Evolutionary conservation across 176 grass and related monocot genomes (phyloP).

Genomic region (Aegilops speltoides): DNA sequence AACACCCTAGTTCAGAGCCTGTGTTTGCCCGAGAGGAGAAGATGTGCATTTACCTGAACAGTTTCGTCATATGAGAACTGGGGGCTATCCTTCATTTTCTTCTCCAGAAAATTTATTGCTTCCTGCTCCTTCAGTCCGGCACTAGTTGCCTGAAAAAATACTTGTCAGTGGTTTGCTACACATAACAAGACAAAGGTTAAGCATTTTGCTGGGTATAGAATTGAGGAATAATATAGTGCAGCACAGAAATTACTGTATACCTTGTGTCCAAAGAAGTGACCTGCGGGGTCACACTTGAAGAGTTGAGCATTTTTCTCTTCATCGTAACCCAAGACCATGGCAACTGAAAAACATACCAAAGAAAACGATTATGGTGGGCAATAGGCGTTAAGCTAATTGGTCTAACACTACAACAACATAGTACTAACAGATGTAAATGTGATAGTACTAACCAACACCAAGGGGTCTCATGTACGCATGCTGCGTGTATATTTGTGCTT

Average conservation of each 20-base stretch:
- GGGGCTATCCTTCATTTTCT: slow-evolving; percentile 98
- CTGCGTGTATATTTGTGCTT: slow-evolving; percentile 98
- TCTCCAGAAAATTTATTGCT: slow-evolving; percentile 99
- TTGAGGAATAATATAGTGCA: neutral
- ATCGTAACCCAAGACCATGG: slow-evolving; percentile 93
- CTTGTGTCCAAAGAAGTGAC: slow-evolving; percentile 98
- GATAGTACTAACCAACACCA: slow-evolving; percentile 77
- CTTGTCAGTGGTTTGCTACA: slow-evolving; percentile 5
- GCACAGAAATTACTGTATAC: slow-evolving; percentile 36
- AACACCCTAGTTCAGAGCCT: neutral
- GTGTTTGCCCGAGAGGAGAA: neutral
- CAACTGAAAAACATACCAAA: slow-evolving; percentile 49
- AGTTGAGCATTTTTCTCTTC: slow-evolving; percentile 98
- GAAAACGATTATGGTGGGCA: slow-evolving; percentile 13
- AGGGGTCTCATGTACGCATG: slow-evolving; percentile 99
- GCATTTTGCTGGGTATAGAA: neutral
- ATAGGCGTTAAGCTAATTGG: neutral
- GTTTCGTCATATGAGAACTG: slow-evolving; percentile 79
- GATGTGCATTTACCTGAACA: slow-evolving; percentile 57
- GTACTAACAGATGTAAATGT: slow-evolving; percentile 1
- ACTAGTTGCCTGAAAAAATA: slow-evolving; percentile 73
- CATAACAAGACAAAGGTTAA: neutral
- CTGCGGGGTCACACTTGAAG: slow-evolving; percentile 97
- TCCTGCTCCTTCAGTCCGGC: slow-evolving; percentile 99
- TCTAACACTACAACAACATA: neutral